Conservation (phyloP, 2,329 filamentous ascomycete species). For the Trichoderma gracile region DNA sequence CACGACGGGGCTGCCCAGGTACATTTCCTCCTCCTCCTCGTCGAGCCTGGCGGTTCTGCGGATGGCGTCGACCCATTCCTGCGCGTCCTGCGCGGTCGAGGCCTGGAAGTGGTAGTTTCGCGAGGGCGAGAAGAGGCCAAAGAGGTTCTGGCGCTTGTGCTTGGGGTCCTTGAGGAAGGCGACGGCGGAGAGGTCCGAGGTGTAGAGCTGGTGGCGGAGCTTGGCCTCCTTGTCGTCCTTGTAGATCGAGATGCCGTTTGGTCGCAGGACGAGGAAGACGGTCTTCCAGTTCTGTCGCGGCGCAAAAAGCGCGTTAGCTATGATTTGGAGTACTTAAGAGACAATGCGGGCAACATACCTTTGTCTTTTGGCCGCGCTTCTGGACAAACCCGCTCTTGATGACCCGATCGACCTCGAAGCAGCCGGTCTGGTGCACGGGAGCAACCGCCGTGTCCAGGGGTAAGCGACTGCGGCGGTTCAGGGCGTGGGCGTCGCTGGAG, state of each 20-base stretch:
- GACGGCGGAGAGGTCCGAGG: constrained; percentile 89
- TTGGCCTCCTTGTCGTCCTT: constrained; percentile 88
- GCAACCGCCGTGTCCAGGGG: constrained; percentile 19
- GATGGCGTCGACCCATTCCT: constrained; percentile 84
- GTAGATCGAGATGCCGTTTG: constrained; percentile 89
- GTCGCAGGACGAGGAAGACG: constrained; percentile 84
- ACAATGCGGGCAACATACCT: constrained; percentile 55
- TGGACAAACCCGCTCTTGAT: constrained; percentile 84
- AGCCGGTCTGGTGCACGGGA: constrained; percentile 86
- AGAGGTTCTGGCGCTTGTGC: constrained; percentile 81
- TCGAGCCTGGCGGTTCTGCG: constrained; percentile 79
- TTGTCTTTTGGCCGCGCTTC: constrained; percentile 91
- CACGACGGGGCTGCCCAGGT: constrained; percentile 66
- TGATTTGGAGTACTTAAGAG: too few relatives aligned
- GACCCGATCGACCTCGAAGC: constrained; percentile 93
- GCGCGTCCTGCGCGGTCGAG: constrained; percentile 68
- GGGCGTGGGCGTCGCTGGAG: constrained; percentile 16
- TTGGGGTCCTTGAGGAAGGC: constrained; percentile 87
- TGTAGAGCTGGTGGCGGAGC: constrained; percentile 81
- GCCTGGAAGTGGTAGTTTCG: constrained; percentile 92
- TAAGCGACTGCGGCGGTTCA: constrained; percentile 23
- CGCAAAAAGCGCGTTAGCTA: constrained; percentile 28
- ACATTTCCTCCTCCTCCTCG: constrained; percentile 83
- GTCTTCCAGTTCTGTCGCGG: constrained; percentile 76
- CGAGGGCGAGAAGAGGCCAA: constrained; percentile 87